These are phyloP conservation scores for Quercus phellos DNA, from an alignment of 331 rosid species.

Conservation along the genomic window DNA sequence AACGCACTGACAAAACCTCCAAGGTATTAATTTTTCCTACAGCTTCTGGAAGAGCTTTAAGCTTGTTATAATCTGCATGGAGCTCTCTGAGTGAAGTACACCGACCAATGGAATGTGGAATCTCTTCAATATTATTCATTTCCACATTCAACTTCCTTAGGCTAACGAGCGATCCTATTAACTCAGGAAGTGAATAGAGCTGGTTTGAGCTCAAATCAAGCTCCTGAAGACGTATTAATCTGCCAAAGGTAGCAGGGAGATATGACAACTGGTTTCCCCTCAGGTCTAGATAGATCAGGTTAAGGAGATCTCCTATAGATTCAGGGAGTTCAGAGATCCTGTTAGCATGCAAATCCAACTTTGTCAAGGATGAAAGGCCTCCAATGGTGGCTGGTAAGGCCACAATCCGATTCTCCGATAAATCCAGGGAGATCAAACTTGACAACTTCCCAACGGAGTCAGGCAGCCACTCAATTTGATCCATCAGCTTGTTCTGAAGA, in stretches of 20 bases:
- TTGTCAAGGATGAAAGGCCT: slow-evolving; percentile 64
- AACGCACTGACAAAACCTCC: slow-evolving; percentile 67
- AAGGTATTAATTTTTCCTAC: slow-evolving; percentile 75
- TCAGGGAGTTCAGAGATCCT: slow-evolving; percentile 58
- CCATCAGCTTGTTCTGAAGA: slow-evolving; percentile 60
- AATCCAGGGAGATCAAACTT: slow-evolving; percentile 61
- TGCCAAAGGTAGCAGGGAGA: slow-evolving; percentile 65
- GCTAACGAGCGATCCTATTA: slow-evolving; percentile 62
- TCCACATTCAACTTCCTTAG: slow-evolving; percentile 62
- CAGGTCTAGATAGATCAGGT: slow-evolving; percentile 55
- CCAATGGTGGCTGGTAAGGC: slow-evolving; percentile 69
- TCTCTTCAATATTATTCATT: slow-evolving; percentile 77
- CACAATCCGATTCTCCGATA: slow-evolving; percentile 69
- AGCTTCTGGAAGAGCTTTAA: slow-evolving; percentile 88
- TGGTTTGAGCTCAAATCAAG: slow-evolving; percentile 77
- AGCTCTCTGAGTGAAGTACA: slow-evolving; percentile 72
- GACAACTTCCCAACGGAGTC: slow-evolving; percentile 79
- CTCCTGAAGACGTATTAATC: slow-evolving; percentile 63
- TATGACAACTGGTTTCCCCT: slow-evolving; percentile 55
- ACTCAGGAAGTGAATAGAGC: slow-evolving; percentile 58
- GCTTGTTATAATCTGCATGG: slow-evolving; percentile 64
- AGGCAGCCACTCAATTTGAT: slow-evolving; percentile 83
- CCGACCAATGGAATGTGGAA: slow-evolving; percentile 71
- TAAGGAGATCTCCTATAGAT: slow-evolving; percentile 59
- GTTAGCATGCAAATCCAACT: slow-evolving; percentile 75